These are phyloP conservation scores for Alternaria arbusti DNA, from an alignment of 2,329 filamentous ascomycete genomes.

Conservation along the genomic window DNA sequence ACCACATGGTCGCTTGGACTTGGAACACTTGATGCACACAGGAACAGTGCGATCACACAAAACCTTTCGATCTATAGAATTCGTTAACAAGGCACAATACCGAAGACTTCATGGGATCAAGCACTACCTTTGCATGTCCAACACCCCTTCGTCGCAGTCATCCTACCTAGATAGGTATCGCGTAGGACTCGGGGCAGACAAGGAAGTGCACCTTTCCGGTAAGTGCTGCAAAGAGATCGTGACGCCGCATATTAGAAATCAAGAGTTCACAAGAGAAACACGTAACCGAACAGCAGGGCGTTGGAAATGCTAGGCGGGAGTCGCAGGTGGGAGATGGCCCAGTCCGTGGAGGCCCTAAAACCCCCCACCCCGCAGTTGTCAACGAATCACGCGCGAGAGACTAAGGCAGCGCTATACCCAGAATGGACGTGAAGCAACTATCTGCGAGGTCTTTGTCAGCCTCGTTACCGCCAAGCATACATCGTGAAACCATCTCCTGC, in stretches of 20 bases:
- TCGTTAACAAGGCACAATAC: background rate
- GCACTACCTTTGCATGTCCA: background rate
- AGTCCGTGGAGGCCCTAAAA: background rate
- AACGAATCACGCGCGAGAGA: background rate
- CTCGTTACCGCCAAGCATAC: background rate
- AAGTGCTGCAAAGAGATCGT: background rate
- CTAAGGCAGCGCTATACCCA: background rate
- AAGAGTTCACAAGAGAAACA: background rate
- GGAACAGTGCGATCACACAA: conserved; percentile 17
- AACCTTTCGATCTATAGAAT: conserved; percentile 14
- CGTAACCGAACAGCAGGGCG: background rate
- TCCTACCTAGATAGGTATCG: background rate
- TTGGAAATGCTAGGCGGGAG: background rate
- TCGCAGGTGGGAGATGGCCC: background rate
- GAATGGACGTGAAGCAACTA: conserved; percentile 6
- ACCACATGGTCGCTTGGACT: conserved; percentile 14
- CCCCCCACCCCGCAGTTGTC: background rate
- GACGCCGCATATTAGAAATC: background rate
- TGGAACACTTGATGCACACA: conserved; percentile 9
- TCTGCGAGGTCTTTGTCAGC: conserved; percentile 6
- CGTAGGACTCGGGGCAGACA: background rate
- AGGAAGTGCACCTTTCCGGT: background rate
- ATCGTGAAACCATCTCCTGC: background rate
- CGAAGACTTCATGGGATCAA: rapidly evolving
- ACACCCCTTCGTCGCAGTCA: background rate